These are phyloP conservation scores for Lenzites betulinus DNA, from an alignment of 768 basidiomycete genomes.

Conservation along the genomic window DNA sequence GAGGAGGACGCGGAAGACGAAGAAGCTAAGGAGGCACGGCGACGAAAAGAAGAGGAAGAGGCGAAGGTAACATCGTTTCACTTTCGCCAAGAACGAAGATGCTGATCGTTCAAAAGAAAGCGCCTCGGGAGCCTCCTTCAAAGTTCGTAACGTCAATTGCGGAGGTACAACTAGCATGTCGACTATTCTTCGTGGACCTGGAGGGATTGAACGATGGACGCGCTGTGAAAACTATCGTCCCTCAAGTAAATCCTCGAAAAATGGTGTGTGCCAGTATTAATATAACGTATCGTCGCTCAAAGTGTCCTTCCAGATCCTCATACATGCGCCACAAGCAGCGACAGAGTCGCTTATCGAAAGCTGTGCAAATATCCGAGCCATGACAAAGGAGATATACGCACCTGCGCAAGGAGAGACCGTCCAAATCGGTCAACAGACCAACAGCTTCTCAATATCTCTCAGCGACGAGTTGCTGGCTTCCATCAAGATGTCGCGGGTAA, in stretches of 20 bases:
- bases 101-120: slow-evolving; percentile 51
- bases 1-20: slow-evolving; percentile 89
- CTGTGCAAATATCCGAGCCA: slow-evolving; percentile 79
- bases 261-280: slow-evolving; percentile 57
- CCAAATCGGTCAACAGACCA: slow-evolving; percentile 94
- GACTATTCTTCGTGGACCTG: slow-evolving; percentile 90
- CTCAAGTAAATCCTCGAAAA: slow-evolving; percentile 94
- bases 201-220: slow-evolving; percentile 97
- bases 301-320: slow-evolving; percentile 68
- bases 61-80: slow-evolving; percentile 56
- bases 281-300: slow-evolving; percentile 1
- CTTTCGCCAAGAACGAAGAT: not conserved
- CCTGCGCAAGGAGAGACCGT: slow-evolving; percentile 76
- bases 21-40: slow-evolving; percentile 71
- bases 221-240: slow-evolving; percentile 94
- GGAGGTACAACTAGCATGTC: slow-evolving; percentile 81
- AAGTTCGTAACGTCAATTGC: slow-evolving; percentile 82
- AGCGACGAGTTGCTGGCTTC: slow-evolving; percentile 84
- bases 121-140: slow-evolving; percentile 81
- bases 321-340: slow-evolving; percentile 71
- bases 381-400: slow-evolving; percentile 91
- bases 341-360: slow-evolving; percentile 77
- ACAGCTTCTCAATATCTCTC: slow-evolving; percentile 91
- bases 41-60: slow-evolving; percentile 76
- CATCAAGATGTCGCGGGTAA: slow-evolving; percentile 83